Conservation (phyloP, 2,329 filamentous ascomycete genomes). For the Claviceps cyperi region DNA sequence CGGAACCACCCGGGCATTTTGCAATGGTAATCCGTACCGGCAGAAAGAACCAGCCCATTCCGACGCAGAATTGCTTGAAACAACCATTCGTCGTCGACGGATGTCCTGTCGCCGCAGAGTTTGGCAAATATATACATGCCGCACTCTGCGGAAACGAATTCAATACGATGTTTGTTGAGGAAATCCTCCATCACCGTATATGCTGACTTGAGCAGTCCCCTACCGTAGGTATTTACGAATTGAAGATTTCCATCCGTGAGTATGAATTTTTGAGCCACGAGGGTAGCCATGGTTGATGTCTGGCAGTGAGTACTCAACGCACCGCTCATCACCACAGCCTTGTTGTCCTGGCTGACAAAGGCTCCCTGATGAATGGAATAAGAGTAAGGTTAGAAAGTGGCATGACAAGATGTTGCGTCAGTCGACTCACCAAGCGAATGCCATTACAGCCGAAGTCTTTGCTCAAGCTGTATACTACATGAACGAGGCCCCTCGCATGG, state of each 20-base stretch:
- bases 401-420: not conserved
- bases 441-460: not conserved
- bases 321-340: not conserved
- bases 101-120: not conserved
- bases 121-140: not conserved
- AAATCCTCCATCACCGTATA: not conserved
- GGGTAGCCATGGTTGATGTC: not conserved
- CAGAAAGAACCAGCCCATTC: not conserved
- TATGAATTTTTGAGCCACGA: not conserved
- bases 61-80: not conserved
- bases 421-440: not conserved
- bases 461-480: not conserved
- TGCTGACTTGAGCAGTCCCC: not conserved
- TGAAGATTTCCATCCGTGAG: not conserved
- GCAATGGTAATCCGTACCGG: not conserved
- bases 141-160: not conserved
- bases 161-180: not conserved
- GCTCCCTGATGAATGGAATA: too few species aligned
- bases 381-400: too few species aligned
- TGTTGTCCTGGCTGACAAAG: not conserved
- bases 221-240: not conserved
- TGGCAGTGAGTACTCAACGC: not conserved
- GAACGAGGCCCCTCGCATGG: not conserved
- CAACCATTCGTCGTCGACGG: too few species aligned
- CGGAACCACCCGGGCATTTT: not conserved